A percentile compares a stretch with the other conserved stretches of the same genome.
Conservation (phyloP, 176 grass and related monocot genomes). For the Eragrostis nindensis region DNA sequence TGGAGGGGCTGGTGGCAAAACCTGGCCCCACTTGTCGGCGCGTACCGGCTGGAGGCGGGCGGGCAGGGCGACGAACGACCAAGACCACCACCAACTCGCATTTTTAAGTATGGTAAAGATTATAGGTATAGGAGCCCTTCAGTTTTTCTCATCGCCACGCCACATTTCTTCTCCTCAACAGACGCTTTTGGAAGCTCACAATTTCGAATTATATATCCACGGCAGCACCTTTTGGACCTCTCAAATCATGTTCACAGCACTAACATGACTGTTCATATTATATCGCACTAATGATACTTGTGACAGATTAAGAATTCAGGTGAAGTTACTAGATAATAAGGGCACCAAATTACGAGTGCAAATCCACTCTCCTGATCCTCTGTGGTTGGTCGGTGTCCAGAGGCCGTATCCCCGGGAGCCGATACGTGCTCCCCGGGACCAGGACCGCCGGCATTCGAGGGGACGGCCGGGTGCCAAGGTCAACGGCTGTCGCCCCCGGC, state of each 20-base stretch:
- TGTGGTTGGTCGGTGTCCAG: conserved; percentile 9
- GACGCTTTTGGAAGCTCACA: conserved; percentile 18
- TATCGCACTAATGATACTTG: conserved; percentile 10
- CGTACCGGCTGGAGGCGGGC: too few species aligned
- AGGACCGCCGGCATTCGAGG: conserved; percentile 29
- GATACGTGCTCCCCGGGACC: conserved; percentile 38
- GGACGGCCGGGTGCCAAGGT: conserved; percentile 10
- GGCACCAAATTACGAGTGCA: conserved; percentile 14
- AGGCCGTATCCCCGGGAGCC: conserved; percentile 4
- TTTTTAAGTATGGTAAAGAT: too few species aligned
- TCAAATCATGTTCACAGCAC: background rate
- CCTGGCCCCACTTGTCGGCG: too few species aligned
- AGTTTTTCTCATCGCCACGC: background rate
- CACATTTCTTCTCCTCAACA: background rate
- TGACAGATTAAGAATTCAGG: conserved; percentile 40
- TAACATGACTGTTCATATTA: conserved; percentile 15
- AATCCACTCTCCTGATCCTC: conserved; percentile 33
- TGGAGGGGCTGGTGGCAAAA: too few species aligned
- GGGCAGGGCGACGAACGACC: too few species aligned
- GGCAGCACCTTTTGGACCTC: conserved; percentile 9
- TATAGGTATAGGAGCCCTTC: too few species aligned
- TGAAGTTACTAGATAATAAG: background rate
- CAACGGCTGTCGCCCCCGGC: conserved; percentile 38
- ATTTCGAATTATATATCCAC: background rate
- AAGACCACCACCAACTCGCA: too few species aligned